Base-by-base conservation (phyloP, 768 basidiomycete species). In the Gymnopilus dilepis region DNA sequence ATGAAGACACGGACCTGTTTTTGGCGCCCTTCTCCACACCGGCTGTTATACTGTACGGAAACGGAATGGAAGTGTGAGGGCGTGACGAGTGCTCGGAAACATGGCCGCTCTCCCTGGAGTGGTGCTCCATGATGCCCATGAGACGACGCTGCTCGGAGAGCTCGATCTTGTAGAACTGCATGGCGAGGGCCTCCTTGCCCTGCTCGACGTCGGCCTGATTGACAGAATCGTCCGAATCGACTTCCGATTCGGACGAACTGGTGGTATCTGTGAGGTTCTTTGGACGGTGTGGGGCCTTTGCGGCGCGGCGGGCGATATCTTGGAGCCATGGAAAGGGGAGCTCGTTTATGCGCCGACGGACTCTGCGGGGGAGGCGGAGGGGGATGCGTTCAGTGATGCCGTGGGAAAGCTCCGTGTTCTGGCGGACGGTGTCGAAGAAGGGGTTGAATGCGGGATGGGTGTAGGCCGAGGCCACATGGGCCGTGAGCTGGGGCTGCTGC, bases 111-210 rank as follows among this genome's bases (percentile, higher is more conserved):
- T 94, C 92, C 66, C 78, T 82, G 2, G 88, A 84, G 72, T 97
- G 97, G 73, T 94, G 91, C 56, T 94, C 88, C 94, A 98, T 94
- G 34, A 97, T 87, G 4, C 90, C 89, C 78, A 94, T 92, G 34
- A 99, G 77, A 12, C 97, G 80, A 58, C 90, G 82, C 74, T 96
- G 95, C 74, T 99, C 97, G 3, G 91, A 91, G 1, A 94, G 80
- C 71, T 99, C 97, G 58, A 99, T 91, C 55, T 86, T 84, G 77
- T 96, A 95, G 72, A 97, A 99, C 75, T 99, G 95, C 82, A 88
- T 88, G 1, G 96, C 95, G 30, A 99, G 85, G 1, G 84, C 80
- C 64, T 95, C 91, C 0, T 90, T 84, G 24, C 89, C 89, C 58
- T 91, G 86, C 3, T 92, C 87, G 7, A 86, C 74, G 30, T 80